These are phyloP conservation scores for Umbilicus rupestris DNA, from an alignment of 164 flowering plant genomes.

Conservation along the genomic window DNA sequence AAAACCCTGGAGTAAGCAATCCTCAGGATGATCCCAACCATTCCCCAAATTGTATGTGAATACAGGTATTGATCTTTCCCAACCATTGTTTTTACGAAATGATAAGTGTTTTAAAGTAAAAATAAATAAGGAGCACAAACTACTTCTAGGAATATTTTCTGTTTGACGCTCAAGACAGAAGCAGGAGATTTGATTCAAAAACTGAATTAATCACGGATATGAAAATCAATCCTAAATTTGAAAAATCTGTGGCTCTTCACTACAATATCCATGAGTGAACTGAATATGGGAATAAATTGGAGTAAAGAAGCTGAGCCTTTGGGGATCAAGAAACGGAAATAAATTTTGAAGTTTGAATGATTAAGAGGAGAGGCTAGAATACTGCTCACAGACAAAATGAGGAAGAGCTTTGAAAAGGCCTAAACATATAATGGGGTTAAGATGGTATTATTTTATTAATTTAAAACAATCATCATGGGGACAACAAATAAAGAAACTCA, in stretches of 20 bases:
- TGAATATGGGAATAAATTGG: too few relatives aligned
- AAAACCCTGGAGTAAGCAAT: constrained; percentile 72
- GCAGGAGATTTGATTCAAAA: not conserved
- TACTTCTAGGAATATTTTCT: not conserved
- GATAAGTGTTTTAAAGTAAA: not conserved
- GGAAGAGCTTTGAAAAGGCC: too few relatives aligned
- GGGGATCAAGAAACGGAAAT: too few relatives aligned
- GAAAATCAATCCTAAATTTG: constrained; percentile 37
- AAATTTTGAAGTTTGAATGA: too few relatives aligned
- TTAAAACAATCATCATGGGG: too few relatives aligned
- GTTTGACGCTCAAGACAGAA: not conserved
- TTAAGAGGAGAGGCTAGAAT: too few relatives aligned
- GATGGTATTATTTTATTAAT: too few relatives aligned
- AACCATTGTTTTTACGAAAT: constrained; percentile 28
- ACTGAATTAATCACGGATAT: not conserved
- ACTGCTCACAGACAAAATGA: too few relatives aligned
- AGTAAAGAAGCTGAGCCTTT: too few relatives aligned
- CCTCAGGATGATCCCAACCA: constrained; percentile 75
- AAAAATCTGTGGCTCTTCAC: constrained; percentile 47
- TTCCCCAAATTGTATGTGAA: constrained; percentile 35
- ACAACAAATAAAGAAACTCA: too few relatives aligned
- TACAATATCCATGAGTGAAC: too few relatives aligned
- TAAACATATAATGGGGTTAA: too few relatives aligned
- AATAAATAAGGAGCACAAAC: not conserved
- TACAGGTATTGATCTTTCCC: constrained; percentile 27